Conservation (phyloP, 306 rosid genomes). For the Parietaria judaica region DNA sequence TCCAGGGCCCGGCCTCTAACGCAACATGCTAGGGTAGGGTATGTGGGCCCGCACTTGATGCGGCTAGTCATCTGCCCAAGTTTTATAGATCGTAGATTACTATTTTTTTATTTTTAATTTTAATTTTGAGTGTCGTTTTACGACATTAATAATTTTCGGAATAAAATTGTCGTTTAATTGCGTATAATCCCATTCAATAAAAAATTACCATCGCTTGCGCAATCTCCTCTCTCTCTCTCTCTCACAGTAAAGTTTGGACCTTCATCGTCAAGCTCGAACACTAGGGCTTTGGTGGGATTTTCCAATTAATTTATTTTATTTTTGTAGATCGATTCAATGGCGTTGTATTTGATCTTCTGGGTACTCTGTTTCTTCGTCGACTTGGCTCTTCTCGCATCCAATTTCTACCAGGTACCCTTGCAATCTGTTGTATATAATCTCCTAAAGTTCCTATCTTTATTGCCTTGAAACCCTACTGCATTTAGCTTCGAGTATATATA, state of each 20-base stretch:
- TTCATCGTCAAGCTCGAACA: not conserved
- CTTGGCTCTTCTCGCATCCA: conserved; percentile 53
- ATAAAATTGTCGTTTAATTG: too few species aligned
- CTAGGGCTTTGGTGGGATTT: not conserved
- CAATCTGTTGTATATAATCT: not conserved
- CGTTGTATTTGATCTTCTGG: conserved; percentile 50
- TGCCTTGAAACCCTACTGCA: not conserved
- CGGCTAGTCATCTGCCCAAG: too few species aligned
- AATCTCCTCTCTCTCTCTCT: not conserved
- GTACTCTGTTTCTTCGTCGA: conserved; percentile 49
- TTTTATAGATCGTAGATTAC: too few species aligned
- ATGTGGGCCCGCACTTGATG: too few species aligned
- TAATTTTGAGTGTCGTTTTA: too few species aligned
- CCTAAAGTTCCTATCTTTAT: not conserved
- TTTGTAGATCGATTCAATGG: conserved; percentile 10
- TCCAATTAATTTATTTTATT: not conserved
- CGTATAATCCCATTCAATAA: too few species aligned
- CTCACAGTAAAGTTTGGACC: not conserved
- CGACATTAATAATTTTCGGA: too few species aligned
- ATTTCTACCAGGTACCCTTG: conserved; percentile 59
- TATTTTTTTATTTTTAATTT: too few species aligned
- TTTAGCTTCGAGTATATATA: not conserved
- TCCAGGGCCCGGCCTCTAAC: too few species aligned
- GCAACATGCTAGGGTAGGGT: too few species aligned
- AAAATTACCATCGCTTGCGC: too few species aligned